Evolutionary conservation across 495 filamentous ascomycete species (phyloP), one percentile per base, ranked within the genome.

Genomic region (Polyplosphaeria fusca): DNA sequence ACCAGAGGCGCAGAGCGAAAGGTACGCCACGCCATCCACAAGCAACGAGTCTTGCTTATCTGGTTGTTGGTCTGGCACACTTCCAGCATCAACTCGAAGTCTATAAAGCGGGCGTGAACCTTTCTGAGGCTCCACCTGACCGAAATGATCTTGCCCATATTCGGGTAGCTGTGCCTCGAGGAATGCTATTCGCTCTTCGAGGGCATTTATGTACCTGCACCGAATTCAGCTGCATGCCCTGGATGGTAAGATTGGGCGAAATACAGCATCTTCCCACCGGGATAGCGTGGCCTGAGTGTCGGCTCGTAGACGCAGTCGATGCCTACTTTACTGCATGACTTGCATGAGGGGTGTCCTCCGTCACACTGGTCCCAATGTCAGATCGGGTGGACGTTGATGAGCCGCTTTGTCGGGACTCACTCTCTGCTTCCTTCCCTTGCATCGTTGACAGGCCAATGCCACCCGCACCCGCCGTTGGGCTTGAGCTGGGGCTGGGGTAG

Each of bases 201-300:
- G 38, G n/a, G 55, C 55, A 37, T 58, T 58, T 32, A 58, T 58
- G 23, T 58, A 58, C 18, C 55, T 58, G 37, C 4, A 42, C 4
- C 2, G 25, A 2, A 9, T 30, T 50, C 38, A 50, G 22, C 47
- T n/a, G n/a, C n/a, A n/a, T n/a, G n/a, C 2, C 7, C 24, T 7
- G 32, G 13, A 14, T 3, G 2, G 30, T 3, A 12, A 1, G 7
- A 37, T 35, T 2, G 5, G 12, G 20, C 9, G 23, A 37, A 5
- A 7, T 58, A 58, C 55, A 58, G 55, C 55, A 51, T 58, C 47
- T 58, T 58, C 16, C 55, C 55, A 13, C 55, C 55, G 12, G 55
- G 55, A 25, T 58, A 58, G 18, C 55, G 45, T 23, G 55, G 55
- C 18, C 55, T 32, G 2, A 58, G 26, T 18, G 55, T 51, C 5